Base-by-base conservation (phyloP, 176 grass and related monocot species). In the Cenchrus fungigraminus region DNA sequence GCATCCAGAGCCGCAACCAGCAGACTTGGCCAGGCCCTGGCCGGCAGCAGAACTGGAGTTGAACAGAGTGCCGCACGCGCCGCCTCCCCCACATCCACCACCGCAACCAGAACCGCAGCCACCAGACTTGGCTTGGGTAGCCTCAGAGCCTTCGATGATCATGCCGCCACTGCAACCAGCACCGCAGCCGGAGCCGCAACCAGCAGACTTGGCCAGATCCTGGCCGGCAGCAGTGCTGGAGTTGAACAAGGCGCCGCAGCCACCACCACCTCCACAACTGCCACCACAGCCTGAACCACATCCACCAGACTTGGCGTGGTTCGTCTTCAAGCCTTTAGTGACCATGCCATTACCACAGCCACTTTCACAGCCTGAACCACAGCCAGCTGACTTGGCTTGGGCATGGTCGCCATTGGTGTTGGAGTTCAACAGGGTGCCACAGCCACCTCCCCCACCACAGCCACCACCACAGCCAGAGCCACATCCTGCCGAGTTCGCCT, bases 381-480 rank as follows among this genome's bases (percentile, higher is more conserved):
- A 44, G 1, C 79, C 70, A 3, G 71, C 37, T 0, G 53, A 22
- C 62, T 67, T 77, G 13, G 42, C 67, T 11, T 65, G 52, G 22
- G 9, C 9, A 8, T 60, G 57, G 25, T 8, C 42, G 37, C 15
- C 63, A 0, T 20, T 45, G 13, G n/a, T 17, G 32, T 37, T 34
- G 32, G 28, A 25, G 20, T 51, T 78, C 45, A 67, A 34, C 55
- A 47, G 19, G 60, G 8, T 2, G 63, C 59, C 32, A 20, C 70
- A 20, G 17, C 65, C 50, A 4, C 45, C 79, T 4, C 80, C 85
- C 28, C 68, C 14, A 0, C 84, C 74, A 0, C 74, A 82, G 28
- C 85, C 85, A 44, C 68, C 14, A 0, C 84, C 74, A 0, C 74
- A 87, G 42, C 85, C 71, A 0, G 79, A 74, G 6, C 84, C 86